These are phyloP conservation scores for Aegilops bicornis DNA, from an alignment of 176 grass and related monocot species.

Conservation along the genomic window DNA sequence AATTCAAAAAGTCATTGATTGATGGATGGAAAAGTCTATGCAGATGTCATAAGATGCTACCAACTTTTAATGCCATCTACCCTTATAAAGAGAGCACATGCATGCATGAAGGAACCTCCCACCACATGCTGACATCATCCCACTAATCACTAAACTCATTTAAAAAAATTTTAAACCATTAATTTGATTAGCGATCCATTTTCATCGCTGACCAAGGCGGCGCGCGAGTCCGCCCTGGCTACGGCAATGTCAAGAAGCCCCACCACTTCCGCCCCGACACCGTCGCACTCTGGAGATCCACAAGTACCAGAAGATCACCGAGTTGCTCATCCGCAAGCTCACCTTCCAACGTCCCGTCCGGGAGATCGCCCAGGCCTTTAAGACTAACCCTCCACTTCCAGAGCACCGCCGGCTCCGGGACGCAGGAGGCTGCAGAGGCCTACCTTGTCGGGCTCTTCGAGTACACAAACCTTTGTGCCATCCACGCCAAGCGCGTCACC, in stretches of 20 bases:
- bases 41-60: no score
- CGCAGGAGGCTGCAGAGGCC: conserved; percentile 32
- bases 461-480: conserved; percentile 15
- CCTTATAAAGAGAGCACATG: no score
- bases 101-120: no score
- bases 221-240: conserved; percentile 49
- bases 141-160: no score
- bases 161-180: no score
- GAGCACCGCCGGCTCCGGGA: conserved; percentile 47
- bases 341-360: conserved; percentile 57
- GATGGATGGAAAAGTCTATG: no score
- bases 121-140: no score
- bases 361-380: conserved; percentile 59
- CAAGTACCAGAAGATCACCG: conserved; percentile 43
- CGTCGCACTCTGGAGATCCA: conserved; percentile 67
- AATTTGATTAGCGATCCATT: no score
- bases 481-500: conserved; percentile 75
- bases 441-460: no score
- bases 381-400: conserved; percentile 53
- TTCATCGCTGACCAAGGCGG: conserved; percentile 22
- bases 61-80: no score
- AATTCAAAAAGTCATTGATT: no score
- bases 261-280: conserved; percentile 61
- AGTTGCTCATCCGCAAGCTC: conserved; percentile 65
- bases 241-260: conserved; percentile 60